Percentiles rank a stretch among this genome's conserved stretches.
Conservation (phyloP, 2,329 filamentous ascomycete species). For the Calonectria henricotiae region DNA sequence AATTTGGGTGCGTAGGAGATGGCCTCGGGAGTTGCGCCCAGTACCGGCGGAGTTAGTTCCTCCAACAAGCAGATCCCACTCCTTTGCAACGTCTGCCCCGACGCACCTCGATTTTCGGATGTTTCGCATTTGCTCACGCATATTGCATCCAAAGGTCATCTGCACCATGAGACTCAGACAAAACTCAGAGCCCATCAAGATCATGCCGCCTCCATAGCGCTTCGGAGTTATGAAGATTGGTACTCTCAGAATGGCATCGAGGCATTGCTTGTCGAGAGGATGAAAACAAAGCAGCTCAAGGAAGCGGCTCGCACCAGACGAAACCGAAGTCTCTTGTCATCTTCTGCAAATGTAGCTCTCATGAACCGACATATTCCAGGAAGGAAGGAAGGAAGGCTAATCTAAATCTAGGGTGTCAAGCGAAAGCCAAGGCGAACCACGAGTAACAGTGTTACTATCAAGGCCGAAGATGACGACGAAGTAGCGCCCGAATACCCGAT, state of each 20-base stretch:
- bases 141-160: conserved; percentile 91
- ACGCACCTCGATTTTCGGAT: conserved; percentile 87
- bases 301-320: conserved; percentile 71
- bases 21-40: conserved; percentile 54
- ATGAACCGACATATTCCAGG: neutral
- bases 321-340: conserved; percentile 47
- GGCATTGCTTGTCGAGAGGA: conserved; percentile 82
- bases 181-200: conserved; percentile 82
- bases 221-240: conserved; percentile 85
- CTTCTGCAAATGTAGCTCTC: conserved; percentile 45
- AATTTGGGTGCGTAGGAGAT: conserved; percentile 55
- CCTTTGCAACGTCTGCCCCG: conserved; percentile 87
- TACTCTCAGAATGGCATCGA: conserved; percentile 81
- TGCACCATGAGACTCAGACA: conserved; percentile 87
- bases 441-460: conserved; percentile 46
- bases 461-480: conserved; percentile 54
- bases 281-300: conserved; percentile 83
- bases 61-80: conserved; percentile 73
- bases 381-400: neutral
- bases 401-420: conserved; percentile 49
- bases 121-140: conserved; percentile 94
- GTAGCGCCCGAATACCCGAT: conserved; percentile 50
- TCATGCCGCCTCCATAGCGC: conserved; percentile 71
- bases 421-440: conserved; percentile 52
- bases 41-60: conserved; percentile 45